Evolutionary conservation across 768 basidiomycete species (phyloP), one percentile per base, ranked within the genome.

Genomic region (Filobasidium wieringae): DNA sequence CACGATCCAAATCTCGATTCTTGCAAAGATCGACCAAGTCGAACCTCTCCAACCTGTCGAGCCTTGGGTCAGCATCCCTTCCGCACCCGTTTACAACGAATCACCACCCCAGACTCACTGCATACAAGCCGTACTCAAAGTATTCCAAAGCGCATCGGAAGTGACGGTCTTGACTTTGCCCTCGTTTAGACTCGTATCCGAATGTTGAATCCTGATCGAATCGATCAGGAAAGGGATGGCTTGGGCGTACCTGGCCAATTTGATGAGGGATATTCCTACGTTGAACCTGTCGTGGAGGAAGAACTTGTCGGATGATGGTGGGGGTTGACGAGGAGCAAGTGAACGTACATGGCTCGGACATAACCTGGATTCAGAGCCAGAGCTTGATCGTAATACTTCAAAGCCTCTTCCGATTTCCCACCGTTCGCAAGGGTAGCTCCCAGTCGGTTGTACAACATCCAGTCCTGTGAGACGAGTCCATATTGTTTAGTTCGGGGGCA

Each of bases 401-500:
- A 77, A n/a, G 92, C 92, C 53, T 88, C 82, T 33, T 80, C 81
- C 12, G 89, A 63, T 80, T 54, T 77, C 78, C 24, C 90, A 84
- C 66, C 82, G 73, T 95, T 96, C 26, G 92, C 92, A 76, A 91
- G 83, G 5, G 89, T 92, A 15, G 92, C 92, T 14, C 92, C 92
- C 39, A 93, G 86, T 15, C 92, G 82, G 68, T 96, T 96, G 74
- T 87, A 93, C 58, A 96, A 74, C 36, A 88, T 76, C 84, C 87
- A 93, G 69, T 96, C 91, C 88, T 92, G 65, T 41, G 17, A 15
- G 7, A 41, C n/a, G 27, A n/a, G 15, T 27, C n/a, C n/a, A 52
- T 24, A 17, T n/a, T 11, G 11, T 7, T 55, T 41, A 55, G 37
- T 32, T 5, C 34, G 15, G 53, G 29, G 9, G 45, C 34, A 29